Evolutionary conservation across 441 rosid species (phyloP).

Genomic region (Jatropha multifida): DNA sequence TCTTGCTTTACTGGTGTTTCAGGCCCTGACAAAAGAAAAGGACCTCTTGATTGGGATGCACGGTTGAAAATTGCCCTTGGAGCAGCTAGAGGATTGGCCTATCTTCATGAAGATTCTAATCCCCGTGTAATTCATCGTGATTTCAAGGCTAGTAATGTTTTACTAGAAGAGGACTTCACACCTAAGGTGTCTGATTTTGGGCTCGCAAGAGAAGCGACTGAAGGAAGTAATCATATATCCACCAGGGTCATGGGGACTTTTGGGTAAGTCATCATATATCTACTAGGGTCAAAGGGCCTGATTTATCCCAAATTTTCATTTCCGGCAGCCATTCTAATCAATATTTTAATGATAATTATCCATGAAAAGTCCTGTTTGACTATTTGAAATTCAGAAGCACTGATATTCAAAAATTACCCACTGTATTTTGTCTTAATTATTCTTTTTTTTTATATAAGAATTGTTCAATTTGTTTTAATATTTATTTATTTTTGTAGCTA

Average conservation of each 20-base stretch:
- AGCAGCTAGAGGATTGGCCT: constrained; percentile 97
- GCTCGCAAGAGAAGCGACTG: constrained; percentile 96
- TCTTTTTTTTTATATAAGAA: neutral
- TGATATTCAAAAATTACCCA: neutral
- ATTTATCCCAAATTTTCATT: neutral
- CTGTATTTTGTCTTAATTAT: neutral
- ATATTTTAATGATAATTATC: neutral
- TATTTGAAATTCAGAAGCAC: neutral
- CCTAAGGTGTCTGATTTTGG: constrained; percentile 99
- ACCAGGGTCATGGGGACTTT: constrained; percentile 99
- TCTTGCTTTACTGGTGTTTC: constrained; percentile 27
- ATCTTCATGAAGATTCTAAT: constrained; percentile 98
- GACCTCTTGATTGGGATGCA: constrained; percentile 94
- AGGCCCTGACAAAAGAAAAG: constrained; percentile 55
- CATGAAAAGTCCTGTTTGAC: neutral
- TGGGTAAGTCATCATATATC: constrained; percentile 52
- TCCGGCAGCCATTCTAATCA: neutral
- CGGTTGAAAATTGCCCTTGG: constrained; percentile 96
- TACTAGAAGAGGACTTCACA: constrained; percentile 84
- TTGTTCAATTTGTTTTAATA: neutral
- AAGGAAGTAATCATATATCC: constrained; percentile 92
- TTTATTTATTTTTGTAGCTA: constrained; percentile 52
- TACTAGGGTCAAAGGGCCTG: neutral
- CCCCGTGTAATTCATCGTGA: constrained; percentile 97
- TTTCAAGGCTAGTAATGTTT: constrained; percentile 95